Conservation (phyloP, 2,329 filamentous ascomycete genomes). For the Pseudopyricularia javanii region DNA sequence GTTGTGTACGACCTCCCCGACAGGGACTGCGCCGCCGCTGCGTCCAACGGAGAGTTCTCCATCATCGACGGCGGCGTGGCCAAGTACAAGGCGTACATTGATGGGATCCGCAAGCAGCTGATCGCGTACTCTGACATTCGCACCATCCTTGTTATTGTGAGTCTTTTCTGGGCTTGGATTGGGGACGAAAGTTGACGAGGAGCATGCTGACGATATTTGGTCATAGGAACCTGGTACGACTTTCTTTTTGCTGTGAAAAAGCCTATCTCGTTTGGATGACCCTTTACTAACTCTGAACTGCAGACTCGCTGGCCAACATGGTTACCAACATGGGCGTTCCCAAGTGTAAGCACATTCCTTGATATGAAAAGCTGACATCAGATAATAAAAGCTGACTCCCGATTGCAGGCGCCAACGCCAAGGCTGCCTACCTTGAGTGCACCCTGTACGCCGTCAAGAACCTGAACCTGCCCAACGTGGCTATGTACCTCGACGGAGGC, state of each 20-base stretch:
- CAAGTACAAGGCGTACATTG: conserved; percentile 44
- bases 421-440: conserved; percentile 34
- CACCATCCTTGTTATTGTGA: conserved; percentile 32
- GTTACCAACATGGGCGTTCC: conserved; percentile 39
- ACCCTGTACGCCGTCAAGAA: conserved; percentile 36
- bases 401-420: conserved; percentile 19
- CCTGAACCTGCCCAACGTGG: conserved; percentile 42
- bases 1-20: conserved; percentile 47
- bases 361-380: background rate
- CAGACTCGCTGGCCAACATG: conserved; percentile 46
- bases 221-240: background rate
- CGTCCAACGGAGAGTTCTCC: conserved; percentile 43
- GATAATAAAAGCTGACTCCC: background rate
- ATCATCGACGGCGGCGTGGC: conserved; percentile 35
- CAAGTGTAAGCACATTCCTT: conserved; percentile 24
- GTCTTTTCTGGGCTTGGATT: background rate
- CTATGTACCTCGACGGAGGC: conserved; percentile 46
- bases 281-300: conserved; percentile 9
- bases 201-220: background rate
- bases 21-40: conserved; percentile 43
- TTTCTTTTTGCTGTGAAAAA: background rate
- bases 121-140: conserved; percentile 27
- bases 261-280: background rate
- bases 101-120: conserved; percentile 29
- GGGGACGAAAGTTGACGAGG: background rate